Evolutionary conservation across 2,329 filamentous ascomycete genomes (phyloP).

Genomic region (Talaromyces amestolkiae): DNA sequence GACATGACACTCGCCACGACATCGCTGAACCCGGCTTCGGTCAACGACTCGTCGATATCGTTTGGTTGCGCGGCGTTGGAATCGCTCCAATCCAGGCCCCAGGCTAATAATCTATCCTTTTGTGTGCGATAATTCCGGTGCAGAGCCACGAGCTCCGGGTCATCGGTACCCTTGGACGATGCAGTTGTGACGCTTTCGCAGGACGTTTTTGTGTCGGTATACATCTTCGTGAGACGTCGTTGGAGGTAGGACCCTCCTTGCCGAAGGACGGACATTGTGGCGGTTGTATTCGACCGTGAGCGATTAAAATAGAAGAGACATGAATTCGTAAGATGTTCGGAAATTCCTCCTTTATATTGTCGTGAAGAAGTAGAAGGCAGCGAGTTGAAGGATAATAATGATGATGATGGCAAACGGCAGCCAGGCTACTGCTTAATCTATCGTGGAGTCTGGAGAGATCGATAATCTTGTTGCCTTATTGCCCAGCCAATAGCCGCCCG

Average conservation of each 20-base stretch:
- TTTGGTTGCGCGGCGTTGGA: conserved; percentile 55
- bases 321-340: background rate
- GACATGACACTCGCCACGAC: conserved; percentile 63
- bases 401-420: background rate
- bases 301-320: background rate
- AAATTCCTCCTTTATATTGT: background rate
- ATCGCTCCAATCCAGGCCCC: conserved; percentile 66
- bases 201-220: conserved; percentile 63
- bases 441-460: conserved; percentile 13
- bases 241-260: conserved; percentile 46
- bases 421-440: conserved; percentile 8
- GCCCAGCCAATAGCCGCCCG: conserved; percentile 20
- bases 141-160: conserved; percentile 55
- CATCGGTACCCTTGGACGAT: conserved; percentile 48
- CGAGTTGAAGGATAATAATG: background rate
- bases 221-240: conserved; percentile 58
- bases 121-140: conserved; percentile 62
- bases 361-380: background rate
- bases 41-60: conserved; percentile 62
- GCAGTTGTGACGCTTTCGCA: conserved; percentile 55
- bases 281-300: conserved; percentile 16
- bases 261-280: conserved; percentile 48
- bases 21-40: conserved; percentile 61
- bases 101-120: conserved; percentile 62
- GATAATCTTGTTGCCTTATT: conserved; percentile 44